Evolutionary conservation across 2,329 filamentous ascomycete genomes (phyloP), one percentile per base, ranked within the genome.

Genomic region (Diatrype stigma): DNA sequence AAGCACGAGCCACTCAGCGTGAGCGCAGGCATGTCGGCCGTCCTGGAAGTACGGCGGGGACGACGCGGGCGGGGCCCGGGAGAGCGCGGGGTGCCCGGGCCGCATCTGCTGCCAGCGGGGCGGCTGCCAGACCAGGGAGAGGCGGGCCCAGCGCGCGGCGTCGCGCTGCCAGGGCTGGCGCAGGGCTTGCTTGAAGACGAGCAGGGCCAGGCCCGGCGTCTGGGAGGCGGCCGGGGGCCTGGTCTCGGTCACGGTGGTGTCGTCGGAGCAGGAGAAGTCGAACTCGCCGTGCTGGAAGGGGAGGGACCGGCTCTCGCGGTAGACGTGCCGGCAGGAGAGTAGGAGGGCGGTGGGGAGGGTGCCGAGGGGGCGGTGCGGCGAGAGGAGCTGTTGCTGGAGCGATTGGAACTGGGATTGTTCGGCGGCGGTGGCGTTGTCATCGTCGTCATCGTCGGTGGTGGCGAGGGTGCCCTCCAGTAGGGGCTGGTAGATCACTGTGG

Each of bases 241-340:
- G n/a, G n/a, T n/a, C n/a, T n/a, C n/a, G n/a, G n/a, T n/a, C n/a
- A n/a, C 26, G 5, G 26, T 10, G 26, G 26, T 10, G 26, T 10
- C 26, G 26, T 30, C 26, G 26, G n/a, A n/a, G n/a, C n/a, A n/a
- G n/a, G n/a, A 5, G 52, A 77, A 79, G 22, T 69, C 68, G 51
- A 78, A 78, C 47, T 77, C 73, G 60, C 74, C 76, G 21, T 60
- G 51, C 7, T 60, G 55, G 55, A 75, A 76, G 2, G 76, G 72
- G 2, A 77, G 23, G 0, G 51, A 17, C 3, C 72, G 67, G 3
- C 68, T 63, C 54, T 79, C 76, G 47, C 58, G 30, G 61, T 77
- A 77, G 19, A 78, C 56, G 49, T 75, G 71, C 23, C 62, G 64
- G 55, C 66, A 73, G 21, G 66, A 55, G 5, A 50, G 53, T 2